Evolutionary conservation across 2,329 filamentous ascomycete genomes (phyloP), one percentile per base, ranked within the genome.

Genomic region (Intubia oerlemansii): DNA sequence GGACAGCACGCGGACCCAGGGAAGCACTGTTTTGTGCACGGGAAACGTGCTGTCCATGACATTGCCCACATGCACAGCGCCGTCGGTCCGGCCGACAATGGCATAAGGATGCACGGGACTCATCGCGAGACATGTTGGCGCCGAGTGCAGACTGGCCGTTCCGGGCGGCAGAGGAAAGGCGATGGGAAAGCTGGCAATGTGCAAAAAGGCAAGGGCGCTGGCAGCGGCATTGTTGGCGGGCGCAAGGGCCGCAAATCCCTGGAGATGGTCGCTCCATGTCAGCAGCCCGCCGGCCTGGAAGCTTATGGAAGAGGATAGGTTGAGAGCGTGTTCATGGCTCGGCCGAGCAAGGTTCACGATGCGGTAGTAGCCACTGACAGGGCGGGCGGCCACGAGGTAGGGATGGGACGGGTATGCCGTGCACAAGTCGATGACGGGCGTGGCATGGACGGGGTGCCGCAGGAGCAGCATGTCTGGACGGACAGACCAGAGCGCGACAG

Each of bases 361-460:
- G 14, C 58, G 61, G 14, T 56, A 47, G 14, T 57, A 52, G 30
- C 65, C 65, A 13, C 61, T 62, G 10, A 67, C 49, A 0, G 65
- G 63, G 4, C 55, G 51, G 2, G 63, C 64, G 6, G 59, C 56
- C n/a, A 69, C 48, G 7, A 66, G 41, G 36, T 61, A 62, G 0
- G 65, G 64, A 32, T 60, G 49, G 2, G 63, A 62, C 4, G 65
- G 65, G 36, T 64, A 67, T 13, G 54, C 62, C 0, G 62, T 60
- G 32, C 53, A 53, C 18, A 70, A 52, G 38, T 68, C 61, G 34
- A 67, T 51, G 4, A 69, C 50, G 30, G 54, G 47, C 27, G 54
- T 63, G 34, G 57, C 54, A 39, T 69, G 64, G n/a, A 60, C 49
- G 5, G 57, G 51, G 27, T 62, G 54, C 3, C 64, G 56, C 24